These are phyloP conservation scores for Hypoxylon sp. DNA, from an alignment of 2,329 filamentous ascomycete species.

Conservation along the genomic window DNA sequence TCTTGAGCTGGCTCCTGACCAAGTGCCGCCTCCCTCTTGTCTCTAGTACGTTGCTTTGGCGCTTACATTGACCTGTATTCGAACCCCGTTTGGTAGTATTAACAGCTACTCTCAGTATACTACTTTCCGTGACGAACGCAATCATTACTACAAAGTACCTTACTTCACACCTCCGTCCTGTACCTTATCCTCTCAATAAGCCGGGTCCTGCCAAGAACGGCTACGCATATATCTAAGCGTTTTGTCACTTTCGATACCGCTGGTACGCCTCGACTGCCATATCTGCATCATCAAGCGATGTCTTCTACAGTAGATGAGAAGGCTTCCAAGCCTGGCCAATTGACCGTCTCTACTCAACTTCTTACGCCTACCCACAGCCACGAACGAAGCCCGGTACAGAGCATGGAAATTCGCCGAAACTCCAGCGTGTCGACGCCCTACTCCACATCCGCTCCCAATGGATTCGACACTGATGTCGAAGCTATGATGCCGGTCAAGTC, in stretches of 20 bases:
- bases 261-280: neutral
- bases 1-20: constrained; percentile 13
- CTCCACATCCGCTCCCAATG: constrained; percentile 58
- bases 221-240: constrained; percentile 34
- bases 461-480: constrained; percentile 70
- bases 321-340: constrained; percentile 33
- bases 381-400: constrained; percentile 44
- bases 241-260: constrained; percentile 14
- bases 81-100: neutral
- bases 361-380: constrained; percentile 33
- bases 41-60: constrained; percentile 24
- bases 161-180: neutral
- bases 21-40: constrained; percentile 11
- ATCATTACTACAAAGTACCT: constrained; percentile 3
- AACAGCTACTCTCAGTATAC: constrained; percentile 13
- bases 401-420: constrained; percentile 48
- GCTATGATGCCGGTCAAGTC: constrained; percentile 59
- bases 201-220: constrained; percentile 8
- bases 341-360: constrained; percentile 42
- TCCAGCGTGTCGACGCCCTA: constrained; percentile 60
- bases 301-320: constrained; percentile 32
- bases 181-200: constrained; percentile 2
- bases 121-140: neutral
- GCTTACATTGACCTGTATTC: neutral
- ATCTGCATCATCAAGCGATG: constrained; percentile 30